Evolutionary conservation across 2,329 filamentous ascomycete genomes (phyloP), one percentile per base, ranked within the genome.

Genomic region (Pseudogymnoascus sp.): DNA sequence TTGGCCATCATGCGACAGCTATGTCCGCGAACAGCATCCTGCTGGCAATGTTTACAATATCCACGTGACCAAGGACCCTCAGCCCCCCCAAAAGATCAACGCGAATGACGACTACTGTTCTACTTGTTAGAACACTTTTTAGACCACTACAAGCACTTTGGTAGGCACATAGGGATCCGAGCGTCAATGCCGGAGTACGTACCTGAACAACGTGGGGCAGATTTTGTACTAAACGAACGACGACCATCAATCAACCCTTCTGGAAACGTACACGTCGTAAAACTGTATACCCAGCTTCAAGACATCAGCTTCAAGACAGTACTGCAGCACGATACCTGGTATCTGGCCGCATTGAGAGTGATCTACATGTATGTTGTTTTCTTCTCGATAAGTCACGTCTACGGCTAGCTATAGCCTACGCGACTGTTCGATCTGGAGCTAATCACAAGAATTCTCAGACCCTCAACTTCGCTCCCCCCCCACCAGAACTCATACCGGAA

Each of bases 191-290:
- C 26, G 46, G 6, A 53, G 46, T 53, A 53, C 46, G 46, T 53
- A 53, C 46, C 46, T 53, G 46, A 53, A 53, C 46, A 53, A 53
- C 46, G 46, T 53, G 46, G 46, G 46, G 46, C 46, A 53, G n/a
- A 16, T 53, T 53, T 53, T 53, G 46, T 8, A 53, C 46, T 53
- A 53, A 53, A 53, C 46, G 46, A 53, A 53, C 46, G 46, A 53
- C 46, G 46, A 53, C 46, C 46, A 53, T 53, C 46, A 53, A 53
- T 53, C 46, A 53, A 53, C 46, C 26, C 46, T 53, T 53, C 46
- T 53, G 46, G 46, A 53, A 53, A 53, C 46, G 46, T 53, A 53
- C 46, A 53, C 46, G 46, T 53, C 46, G 46, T 53, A 31, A 53
- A 31, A 16, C n/a, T 31, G 46, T 53, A 53, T 53, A 53, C 22